Percentiles rank a stretch among this genome's conserved stretches.
These are phyloP conservation scores for Malassezia pachydermatis DNA, from an alignment of 1,284 basidiomycete genomes.

Conservation along the genomic window DNA sequence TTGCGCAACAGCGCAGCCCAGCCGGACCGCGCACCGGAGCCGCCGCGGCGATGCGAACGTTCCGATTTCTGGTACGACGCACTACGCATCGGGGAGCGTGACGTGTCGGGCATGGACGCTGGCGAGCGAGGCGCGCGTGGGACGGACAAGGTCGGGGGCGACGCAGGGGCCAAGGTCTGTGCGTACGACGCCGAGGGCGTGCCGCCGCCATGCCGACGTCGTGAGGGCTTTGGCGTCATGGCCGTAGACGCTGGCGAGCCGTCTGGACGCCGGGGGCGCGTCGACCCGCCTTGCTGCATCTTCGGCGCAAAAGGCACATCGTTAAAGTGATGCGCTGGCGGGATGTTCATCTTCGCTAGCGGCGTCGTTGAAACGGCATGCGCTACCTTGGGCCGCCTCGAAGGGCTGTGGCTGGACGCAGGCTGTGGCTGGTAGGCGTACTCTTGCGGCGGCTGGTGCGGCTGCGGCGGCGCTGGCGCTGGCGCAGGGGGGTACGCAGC, in stretches of 20 bases:
- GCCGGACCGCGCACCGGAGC: not conserved
- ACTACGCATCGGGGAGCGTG: no score
- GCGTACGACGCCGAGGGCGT: not conserved
- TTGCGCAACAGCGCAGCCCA: slow-evolving; percentile 16
- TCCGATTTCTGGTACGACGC: no score
- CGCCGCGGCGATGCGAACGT: not conserved
- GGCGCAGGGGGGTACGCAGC: not conserved
- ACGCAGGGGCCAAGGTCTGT: no score
- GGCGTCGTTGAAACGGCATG: not conserved
- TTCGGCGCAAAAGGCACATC: not conserved
- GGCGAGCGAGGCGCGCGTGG: no score
- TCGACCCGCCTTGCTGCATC: not conserved
- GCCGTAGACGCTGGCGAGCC: no score
- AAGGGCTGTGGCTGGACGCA: not conserved
- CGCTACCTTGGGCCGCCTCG: not conserved
- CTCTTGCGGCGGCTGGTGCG: not conserved
- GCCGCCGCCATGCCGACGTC: not conserved
- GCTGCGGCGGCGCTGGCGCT: not conserved
- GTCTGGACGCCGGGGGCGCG: not conserved
- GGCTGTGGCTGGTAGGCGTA: not conserved
- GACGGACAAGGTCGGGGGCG: no score
- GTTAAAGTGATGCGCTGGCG: not conserved
- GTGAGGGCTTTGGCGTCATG: not conserved
- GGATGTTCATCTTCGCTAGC: not conserved
- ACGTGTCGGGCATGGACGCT: no score